A percentile compares a stretch with the other conserved stretches of the same genome.
These are phyloP conservation scores for Fusarium setosum DNA, from an alignment of 2,329 filamentous ascomycete genomes.

Conservation along the genomic window DNA sequence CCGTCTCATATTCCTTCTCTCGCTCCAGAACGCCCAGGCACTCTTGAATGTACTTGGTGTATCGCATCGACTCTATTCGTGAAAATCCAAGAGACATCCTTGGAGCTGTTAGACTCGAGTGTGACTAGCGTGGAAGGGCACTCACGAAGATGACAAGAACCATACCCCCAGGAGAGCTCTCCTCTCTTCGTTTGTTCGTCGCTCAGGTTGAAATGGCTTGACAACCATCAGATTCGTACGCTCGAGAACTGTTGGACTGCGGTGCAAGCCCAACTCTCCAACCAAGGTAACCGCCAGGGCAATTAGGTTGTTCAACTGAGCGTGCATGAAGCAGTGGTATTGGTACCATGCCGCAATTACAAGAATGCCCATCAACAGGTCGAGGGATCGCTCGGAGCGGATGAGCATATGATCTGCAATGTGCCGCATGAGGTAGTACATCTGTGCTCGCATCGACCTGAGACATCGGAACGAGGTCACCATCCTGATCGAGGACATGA, in stretches of 20 bases:
- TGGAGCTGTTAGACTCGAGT: constrained; percentile 6
- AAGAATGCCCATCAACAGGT: constrained; percentile 61
- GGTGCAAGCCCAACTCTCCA: constrained; percentile 59
- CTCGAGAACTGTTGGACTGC: constrained; percentile 54
- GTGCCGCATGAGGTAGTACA: constrained; percentile 58
- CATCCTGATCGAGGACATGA: constrained; percentile 62
- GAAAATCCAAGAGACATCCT: constrained; percentile 57
- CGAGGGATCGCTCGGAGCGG: constrained; percentile 60
- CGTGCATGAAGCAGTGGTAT: constrained; percentile 65
- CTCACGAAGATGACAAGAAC: constrained; percentile 65
- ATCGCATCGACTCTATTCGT: constrained; percentile 61
- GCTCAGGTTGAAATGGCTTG: constrained; percentile 50
- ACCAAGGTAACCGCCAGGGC: constrained; percentile 60
- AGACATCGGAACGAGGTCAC: constrained; percentile 60
- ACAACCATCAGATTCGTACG: constrained; percentile 56
- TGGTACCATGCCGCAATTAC: constrained; percentile 64
- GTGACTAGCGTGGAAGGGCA: accelerated
- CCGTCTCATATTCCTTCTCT: constrained; percentile 57
- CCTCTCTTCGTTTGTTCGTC: constrained; percentile 62
- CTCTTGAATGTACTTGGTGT: constrained; percentile 62
- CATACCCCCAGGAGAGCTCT: constrained; percentile 65
- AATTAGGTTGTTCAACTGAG: constrained; percentile 63
- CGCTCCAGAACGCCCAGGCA: constrained; percentile 60
- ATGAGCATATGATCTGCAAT: constrained; percentile 62
- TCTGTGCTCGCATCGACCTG: constrained; percentile 61